phyloP scores from a whole-genome alignment of 1,139 yeast species.

The Sugiyamaella novakii region DNA sequence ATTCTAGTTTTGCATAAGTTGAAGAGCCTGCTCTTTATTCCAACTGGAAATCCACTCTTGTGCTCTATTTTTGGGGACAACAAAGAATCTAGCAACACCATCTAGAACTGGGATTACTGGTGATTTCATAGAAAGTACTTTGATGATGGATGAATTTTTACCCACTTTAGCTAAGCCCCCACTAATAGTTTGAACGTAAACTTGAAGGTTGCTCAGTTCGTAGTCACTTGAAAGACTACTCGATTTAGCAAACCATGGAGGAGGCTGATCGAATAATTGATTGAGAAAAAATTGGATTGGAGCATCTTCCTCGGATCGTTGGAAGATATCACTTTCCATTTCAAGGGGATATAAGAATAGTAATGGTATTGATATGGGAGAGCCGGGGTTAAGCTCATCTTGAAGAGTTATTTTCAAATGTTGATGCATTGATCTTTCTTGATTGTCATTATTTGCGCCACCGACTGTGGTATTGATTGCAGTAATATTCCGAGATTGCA shows the following conservation, averaged over 20 bases:
- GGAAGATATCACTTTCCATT: conserved; percentile 81
- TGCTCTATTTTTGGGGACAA: conserved; percentile 74
- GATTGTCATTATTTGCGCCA: conserved; percentile 24
- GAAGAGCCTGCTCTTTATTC: conserved; percentile 50
- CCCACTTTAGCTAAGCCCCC: conserved; percentile 91
- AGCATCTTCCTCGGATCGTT: conserved; percentile 69
- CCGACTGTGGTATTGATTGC: conserved; percentile 28
- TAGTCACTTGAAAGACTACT: conserved; percentile 46
- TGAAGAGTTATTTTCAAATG: conserved; percentile 51
- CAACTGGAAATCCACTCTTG: conserved; percentile 71
- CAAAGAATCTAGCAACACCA: conserved; percentile 67
- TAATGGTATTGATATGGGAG: conserved; percentile 79
- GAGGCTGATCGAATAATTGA: conserved; percentile 62
- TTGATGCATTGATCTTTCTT: conserved; percentile 26
- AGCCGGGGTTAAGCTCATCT: conserved; percentile 70
- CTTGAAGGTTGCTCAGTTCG: conserved; percentile 60
- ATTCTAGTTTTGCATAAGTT: conserved; percentile 15
- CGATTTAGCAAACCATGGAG: conserved; percentile 61
- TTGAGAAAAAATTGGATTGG: conserved; percentile 47
- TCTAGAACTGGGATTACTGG: conserved; percentile 82
- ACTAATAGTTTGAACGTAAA: conserved; percentile 75
- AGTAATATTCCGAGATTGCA: conserved; percentile 31
- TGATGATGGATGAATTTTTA: conserved; percentile 66
- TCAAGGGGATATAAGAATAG: conserved; percentile 80
- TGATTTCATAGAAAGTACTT: conserved; percentile 60